Percentiles rank a stretch among this genome's conserved stretches.
Evolutionary conservation across 2,329 filamentous ascomycete genomes (phyloP).

Genomic region (Pseudogymnoascus sp.): DNA sequence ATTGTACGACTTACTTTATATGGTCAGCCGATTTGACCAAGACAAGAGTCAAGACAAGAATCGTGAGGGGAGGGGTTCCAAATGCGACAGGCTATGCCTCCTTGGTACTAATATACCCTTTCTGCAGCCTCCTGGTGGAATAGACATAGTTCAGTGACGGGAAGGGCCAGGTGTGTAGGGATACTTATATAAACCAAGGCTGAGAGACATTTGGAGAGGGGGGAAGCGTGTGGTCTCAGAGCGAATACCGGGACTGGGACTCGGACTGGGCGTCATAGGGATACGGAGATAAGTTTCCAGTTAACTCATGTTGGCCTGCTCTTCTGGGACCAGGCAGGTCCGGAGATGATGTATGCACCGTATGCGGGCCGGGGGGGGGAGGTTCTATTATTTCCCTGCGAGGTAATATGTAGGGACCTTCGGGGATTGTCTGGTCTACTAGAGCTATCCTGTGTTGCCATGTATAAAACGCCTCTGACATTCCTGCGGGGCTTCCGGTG

Average conservation of each 20-base stretch:
- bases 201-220: not conserved
- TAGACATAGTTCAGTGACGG: not conserved
- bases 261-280: not conserved
- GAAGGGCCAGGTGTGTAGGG: not conserved
- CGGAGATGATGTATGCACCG: not conserved
- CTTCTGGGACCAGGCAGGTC: not conserved
- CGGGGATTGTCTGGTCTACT: not conserved
- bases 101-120: constrained; percentile 7
- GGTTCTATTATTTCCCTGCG: not conserved
- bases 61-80: not conserved
- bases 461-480: not conserved
- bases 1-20: constrained; percentile 1
- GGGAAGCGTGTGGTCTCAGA: not conserved
- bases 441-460: not conserved
- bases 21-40: not conserved
- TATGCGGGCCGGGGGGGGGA: not conserved
- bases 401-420: constrained; percentile 1
- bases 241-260: not conserved
- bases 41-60: not conserved
- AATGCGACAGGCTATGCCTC: not conserved
- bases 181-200: constrained; percentile 1
- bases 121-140: not conserved
- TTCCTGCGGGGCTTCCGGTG: not conserved
- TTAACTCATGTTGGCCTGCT: not conserved
- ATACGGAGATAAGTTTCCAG: not conserved